Evolutionary conservation across 305 asterid species (phyloP).

Genomic region (Fraxinus latifolia): DNA sequence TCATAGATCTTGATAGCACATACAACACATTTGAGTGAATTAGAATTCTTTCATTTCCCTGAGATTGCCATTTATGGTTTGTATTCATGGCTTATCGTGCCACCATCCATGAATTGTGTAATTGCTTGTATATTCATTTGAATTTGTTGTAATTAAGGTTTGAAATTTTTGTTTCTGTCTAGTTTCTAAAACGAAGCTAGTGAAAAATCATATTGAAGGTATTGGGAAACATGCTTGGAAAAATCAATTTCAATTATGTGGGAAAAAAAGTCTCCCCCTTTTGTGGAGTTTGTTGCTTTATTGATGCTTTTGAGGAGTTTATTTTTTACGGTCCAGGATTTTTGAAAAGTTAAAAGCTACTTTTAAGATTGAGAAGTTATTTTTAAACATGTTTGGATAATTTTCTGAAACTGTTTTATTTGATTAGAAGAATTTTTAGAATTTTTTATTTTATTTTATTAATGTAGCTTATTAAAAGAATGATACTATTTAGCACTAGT

Average conservation of each 20-base stretch:
- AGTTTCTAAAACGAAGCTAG: background rate
- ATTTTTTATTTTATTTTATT: no score
- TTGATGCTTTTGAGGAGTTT: background rate
- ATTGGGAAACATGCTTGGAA: background rate
- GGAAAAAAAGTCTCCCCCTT: background rate
- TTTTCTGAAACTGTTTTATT: no score
- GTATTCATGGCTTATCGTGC: conserved; percentile 32
- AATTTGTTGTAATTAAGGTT: conserved; percentile 28
- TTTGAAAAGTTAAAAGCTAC: background rate
- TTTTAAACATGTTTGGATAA: no score
- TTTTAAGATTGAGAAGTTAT: background rate
- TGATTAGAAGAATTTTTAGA: no score
- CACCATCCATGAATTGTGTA: conserved; percentile 29
- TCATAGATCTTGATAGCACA: background rate
- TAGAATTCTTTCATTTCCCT: conserved; percentile 7
- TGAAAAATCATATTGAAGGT: background rate
- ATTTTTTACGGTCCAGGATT: background rate
- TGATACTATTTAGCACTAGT: background rate
- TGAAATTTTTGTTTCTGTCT: conserved; percentile 4
- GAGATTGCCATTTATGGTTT: background rate
- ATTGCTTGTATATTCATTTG: conserved; percentile 31
- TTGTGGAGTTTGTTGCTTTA: background rate
- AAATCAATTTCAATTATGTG: background rate
- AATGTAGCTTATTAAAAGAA: background rate
- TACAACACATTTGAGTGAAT: conserved; percentile 16